Evolutionary conservation across 805 yeast genomes (phyloP).

Genomic region (Candida nitratophila): DNA sequence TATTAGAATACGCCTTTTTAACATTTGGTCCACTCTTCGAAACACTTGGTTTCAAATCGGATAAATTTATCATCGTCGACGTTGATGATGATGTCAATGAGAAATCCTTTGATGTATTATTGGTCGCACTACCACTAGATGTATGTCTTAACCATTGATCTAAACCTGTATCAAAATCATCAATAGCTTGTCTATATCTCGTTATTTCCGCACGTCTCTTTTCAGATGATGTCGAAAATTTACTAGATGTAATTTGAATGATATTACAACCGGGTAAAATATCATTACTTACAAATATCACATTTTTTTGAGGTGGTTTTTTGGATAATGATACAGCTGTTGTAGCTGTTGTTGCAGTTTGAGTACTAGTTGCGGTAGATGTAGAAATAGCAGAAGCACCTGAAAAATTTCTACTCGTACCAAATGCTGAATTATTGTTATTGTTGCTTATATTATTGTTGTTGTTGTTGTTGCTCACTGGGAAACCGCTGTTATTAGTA

Average conservation of each 20-base stretch:
- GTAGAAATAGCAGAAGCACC: neutral
- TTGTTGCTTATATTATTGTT: neutral
- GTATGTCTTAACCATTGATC: slow-evolving; percentile 39
- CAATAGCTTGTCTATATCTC: slow-evolving; percentile 35
- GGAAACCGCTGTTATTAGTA: neutral
- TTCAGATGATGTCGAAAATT: slow-evolving; percentile 26
- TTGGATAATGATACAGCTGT: neutral
- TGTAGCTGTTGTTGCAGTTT: no score
- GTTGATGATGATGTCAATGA: no score
- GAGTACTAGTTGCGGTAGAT: no score
- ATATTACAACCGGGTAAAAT: slow-evolving; percentile 21
- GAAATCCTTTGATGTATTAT: slow-evolving; percentile 8
- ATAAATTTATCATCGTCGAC: no score
- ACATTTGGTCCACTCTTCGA: slow-evolving; percentile 42
- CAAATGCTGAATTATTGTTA: no score
- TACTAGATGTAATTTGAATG: slow-evolving; percentile 31
- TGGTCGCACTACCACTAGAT: slow-evolving; percentile 29
- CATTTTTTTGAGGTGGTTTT: slow-evolving; percentile 3
- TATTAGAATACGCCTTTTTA: slow-evolving; percentile 54
- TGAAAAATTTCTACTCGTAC: neutral
- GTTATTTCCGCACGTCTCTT: slow-evolving; percentile 35
- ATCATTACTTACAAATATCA: slow-evolving; percentile 9
- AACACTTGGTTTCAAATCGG: no score
- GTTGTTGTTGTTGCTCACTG: neutral
- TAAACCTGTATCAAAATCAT: slow-evolving; percentile 48